These are phyloP conservation scores for Auxenochlorella protothecoides DNA, from an alignment of 139 green algal species.

Conservation along the genomic window DNA sequence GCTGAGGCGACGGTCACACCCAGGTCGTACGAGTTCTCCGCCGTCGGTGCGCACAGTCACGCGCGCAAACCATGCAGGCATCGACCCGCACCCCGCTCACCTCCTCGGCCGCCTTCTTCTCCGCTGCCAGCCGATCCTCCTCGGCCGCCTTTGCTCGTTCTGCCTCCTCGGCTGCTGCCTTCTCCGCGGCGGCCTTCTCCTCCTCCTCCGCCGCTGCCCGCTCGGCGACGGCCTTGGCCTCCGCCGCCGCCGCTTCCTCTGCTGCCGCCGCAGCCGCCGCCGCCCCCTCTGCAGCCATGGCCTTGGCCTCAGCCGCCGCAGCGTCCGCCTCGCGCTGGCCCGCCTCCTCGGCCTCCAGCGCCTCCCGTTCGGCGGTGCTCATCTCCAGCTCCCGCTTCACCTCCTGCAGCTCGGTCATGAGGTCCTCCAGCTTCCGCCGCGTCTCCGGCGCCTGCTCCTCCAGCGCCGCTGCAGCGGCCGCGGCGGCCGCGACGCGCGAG, in stretches of 20 bases:
- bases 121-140: too few relatives aligned
- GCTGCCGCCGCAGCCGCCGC: not conserved
- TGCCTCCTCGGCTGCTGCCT: too few relatives aligned
- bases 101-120: too few relatives aligned
- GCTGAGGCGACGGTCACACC: too few relatives aligned
- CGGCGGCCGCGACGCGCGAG: not conserved
- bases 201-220: not conserved
- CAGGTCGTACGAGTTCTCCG: too few relatives aligned
- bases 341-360: not conserved
- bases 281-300: not conserved
- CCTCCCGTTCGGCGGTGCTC: not conserved
- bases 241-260: not conserved
- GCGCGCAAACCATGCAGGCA: too few relatives aligned
- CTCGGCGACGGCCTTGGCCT: not conserved
- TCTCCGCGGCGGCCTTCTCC: not conserved
- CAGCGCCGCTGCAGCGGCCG: not conserved
- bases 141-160: too few relatives aligned
- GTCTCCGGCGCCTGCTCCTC: conserved; percentile 7
- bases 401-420: conserved; percentile 21
- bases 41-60: too few relatives aligned
- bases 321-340: not conserved
- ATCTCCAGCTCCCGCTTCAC: conserved; percentile 19
- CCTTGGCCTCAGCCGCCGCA: not conserved
- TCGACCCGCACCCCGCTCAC: too few relatives aligned
- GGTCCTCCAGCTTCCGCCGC: conserved; percentile 10